phyloP scores from a whole-genome alignment of 2,329 filamentous ascomycete species.

The Emergomyces orientalis region DNA sequence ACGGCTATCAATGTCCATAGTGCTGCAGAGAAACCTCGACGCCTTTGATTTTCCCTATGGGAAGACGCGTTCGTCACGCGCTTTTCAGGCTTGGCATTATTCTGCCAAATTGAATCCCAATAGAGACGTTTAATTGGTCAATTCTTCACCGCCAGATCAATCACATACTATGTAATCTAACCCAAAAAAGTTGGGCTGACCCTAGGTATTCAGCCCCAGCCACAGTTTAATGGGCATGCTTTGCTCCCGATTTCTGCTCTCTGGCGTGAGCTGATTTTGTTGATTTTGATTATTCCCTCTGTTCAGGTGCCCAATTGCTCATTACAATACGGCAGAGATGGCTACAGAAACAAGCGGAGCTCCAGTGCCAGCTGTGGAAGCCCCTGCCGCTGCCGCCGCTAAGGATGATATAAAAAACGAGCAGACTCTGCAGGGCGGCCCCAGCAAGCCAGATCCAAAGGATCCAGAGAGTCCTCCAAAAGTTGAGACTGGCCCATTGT shows the following conservation, averaged over 20 bases:
- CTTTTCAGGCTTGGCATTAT: conserved; percentile 1
- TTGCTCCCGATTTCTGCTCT: not conserved
- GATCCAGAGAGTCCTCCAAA: conserved; percentile 16
- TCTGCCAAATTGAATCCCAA: not conserved
- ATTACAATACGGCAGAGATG: not conserved
- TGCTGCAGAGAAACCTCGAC: not conserved
- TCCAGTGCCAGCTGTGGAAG: conserved; percentile 12
- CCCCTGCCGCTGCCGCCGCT: not conserved
- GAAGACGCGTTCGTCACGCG: conserved; percentile 5
- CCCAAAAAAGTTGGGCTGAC: not conserved
- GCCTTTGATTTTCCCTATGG: not conserved
- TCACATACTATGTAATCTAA: too few species aligned
- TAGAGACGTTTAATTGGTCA: not conserved
- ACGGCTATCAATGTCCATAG: not conserved
- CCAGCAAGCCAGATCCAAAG: conserved; percentile 3
- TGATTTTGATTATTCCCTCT: not conserved
- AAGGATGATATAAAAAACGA: not conserved
- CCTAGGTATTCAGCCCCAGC: not conserved
- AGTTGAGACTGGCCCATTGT: conserved; percentile 27
- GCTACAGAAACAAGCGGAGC: not conserved
- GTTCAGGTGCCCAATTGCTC: not conserved
- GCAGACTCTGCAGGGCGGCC: not conserved
- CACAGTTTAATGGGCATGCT: not conserved
- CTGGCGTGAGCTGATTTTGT: not conserved
- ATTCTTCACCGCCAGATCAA: not conserved